Evolutionary conservation across 441 rosid species (phyloP).

Genomic region (Erodium texanum): DNA sequence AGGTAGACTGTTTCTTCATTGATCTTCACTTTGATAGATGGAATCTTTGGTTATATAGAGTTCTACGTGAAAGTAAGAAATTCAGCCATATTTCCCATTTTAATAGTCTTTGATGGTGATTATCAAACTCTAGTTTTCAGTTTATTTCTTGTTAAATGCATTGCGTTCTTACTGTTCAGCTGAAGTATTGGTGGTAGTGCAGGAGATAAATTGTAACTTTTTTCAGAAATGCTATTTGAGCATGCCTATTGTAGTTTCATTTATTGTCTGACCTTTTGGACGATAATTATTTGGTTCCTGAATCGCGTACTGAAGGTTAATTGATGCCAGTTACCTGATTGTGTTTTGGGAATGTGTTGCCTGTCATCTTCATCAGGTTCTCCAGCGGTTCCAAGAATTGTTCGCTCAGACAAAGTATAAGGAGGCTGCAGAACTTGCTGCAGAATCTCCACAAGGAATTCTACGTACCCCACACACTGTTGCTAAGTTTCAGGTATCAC

Average conservation of each 20-base stretch:
- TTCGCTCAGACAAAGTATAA: constrained; percentile 99
- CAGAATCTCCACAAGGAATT: constrained; percentile 98
- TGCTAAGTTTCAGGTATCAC: constrained; percentile 96
- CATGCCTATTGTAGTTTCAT: not conserved
- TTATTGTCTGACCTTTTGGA: not conserved
- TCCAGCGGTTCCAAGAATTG: constrained; percentile 95
- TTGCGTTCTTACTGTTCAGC: too few relatives aligned
- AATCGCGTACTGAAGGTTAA: too few relatives aligned
- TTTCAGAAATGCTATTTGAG: not conserved
- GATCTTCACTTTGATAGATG: too few relatives aligned
- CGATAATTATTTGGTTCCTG: not conserved
- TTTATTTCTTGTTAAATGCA: too few relatives aligned
- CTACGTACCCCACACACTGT: constrained; percentile 98
- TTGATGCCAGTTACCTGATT: not conserved
- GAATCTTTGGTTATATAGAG: not conserved
- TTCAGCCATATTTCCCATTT: too few relatives aligned
- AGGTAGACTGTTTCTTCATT: not conserved
- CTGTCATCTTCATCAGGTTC: constrained; percentile 47
- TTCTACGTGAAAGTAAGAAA: too few relatives aligned
- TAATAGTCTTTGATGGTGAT: too few relatives aligned
- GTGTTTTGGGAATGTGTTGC: not conserved
- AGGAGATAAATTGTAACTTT: not conserved
- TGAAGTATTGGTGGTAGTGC: not conserved
- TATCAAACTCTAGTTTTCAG: too few relatives aligned
- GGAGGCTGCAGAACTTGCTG: constrained; percentile 99